Evolutionary conservation across 345 rosid genomes (phyloP), one percentile per base, ranked within the genome.

Genomic region (Syzygium grande): DNA sequence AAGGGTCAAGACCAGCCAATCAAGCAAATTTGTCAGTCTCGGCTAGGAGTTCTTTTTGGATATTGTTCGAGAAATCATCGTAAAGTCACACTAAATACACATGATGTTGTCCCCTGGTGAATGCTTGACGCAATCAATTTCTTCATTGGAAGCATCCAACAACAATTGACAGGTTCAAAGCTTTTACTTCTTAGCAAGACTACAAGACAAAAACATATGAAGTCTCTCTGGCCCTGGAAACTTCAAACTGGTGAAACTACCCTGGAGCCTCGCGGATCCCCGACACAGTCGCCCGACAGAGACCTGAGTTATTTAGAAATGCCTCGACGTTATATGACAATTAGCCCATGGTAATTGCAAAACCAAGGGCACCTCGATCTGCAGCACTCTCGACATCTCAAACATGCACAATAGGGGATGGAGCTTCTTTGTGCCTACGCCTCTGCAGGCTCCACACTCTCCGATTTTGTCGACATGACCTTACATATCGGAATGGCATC

Each of bases 401-500:
- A 73, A 73, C 13, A 25, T 17, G 49, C 80, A 73, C 49, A 5
- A 73, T 73, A 10, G 80, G 25, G 46, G 19, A 55, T 54, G 41
- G 38, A 73, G 84, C 58, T 54, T 29, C 23, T 52, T 54, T 11
- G 52, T 52, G 85, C 88, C 91, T 90, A 90, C 86, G 59, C 52
- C 56, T 51, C 55, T 6, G 68, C 53, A 87, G 91, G 89, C 87
- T 94, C 92, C 23, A 88, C 89, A 85, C 78, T 89, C 90, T 91
- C 94, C 5, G 87, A 88, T 7, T 88, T 88, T 55, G 92, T 93
- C 29, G 95, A 88, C 11, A 77, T 93, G 73, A 96, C 91, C 95
- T 98, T 98, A 87, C 99, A 98, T 68, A 95, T 87, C 85, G 98
- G 99, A 91, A 93, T 89, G 85, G 87, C 91, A 58, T 94, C 95